Percentiles rank a stretch among this genome's conserved stretches.
Conservation (phyloP, 495 filamentous ascomycete genomes). For the Aspergillus coremiiformis region DNA sequence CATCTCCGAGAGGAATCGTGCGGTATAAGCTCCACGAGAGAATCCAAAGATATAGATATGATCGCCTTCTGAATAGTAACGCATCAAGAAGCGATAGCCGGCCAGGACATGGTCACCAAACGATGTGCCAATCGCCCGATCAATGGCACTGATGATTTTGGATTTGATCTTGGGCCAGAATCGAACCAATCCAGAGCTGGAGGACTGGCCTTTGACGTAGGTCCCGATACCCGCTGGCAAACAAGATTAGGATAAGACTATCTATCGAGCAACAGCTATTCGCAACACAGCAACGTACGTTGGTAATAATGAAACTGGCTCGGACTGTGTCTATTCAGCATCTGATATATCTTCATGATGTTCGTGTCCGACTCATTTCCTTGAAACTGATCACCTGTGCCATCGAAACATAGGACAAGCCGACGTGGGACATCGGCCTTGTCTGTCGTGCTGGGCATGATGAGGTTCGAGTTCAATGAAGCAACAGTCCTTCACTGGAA, state of each 20-base stretch:
- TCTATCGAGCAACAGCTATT: background rate
- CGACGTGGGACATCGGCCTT: background rate
- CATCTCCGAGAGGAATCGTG: constrained; percentile 78
- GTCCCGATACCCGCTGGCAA: constrained; percentile 14
- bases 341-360: constrained; percentile 14
- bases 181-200: constrained; percentile 1
- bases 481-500: background rate
- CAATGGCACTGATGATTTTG: constrained; percentile 1
- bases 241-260: background rate
- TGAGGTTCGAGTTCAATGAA: background rate
- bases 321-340: constrained; percentile 5
- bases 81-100: constrained; percentile 83
- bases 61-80: constrained; percentile 66
- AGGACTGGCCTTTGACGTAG: constrained; percentile 7
- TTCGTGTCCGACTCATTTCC: constrained; percentile 12
- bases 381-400: constrained; percentile 12
- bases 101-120: constrained; percentile 75
- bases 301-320: constrained; percentile 12
- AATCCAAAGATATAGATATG: constrained; percentile 77
- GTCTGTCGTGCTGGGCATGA: background rate
- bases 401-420: constrained; percentile 15
- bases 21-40: constrained; percentile 72
- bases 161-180: constrained; percentile 2
- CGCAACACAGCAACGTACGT: constrained; percentile 1
- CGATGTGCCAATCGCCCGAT: constrained; percentile 56